These are phyloP conservation scores for Micractinium sp. DNA, from an alignment of 139 green algal species.

Conservation along the genomic window DNA sequence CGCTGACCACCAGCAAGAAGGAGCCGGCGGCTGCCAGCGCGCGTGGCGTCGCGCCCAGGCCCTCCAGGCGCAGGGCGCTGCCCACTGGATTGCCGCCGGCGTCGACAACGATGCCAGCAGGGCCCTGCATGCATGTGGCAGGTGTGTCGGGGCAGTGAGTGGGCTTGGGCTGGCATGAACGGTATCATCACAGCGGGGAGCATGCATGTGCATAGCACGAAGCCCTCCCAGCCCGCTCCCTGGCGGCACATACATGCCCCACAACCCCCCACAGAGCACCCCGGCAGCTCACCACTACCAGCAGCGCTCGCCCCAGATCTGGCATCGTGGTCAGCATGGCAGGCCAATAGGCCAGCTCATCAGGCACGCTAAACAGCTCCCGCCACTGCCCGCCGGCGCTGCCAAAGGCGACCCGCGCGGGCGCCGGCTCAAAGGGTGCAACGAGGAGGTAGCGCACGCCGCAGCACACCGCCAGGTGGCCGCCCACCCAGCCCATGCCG, in stretches of 20 bases:
- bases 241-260: too few species aligned
- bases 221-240: too few species aligned
- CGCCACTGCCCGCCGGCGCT: slow-evolving; percentile 8
- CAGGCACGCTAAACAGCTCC: slow-evolving; percentile 46
- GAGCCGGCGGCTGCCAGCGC: slow-evolving; percentile 46
- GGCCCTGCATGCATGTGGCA: slow-evolving; percentile 39
- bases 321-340: slow-evolving; percentile 20
- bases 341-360: slow-evolving; percentile 39
- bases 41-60: slow-evolving; percentile 33
- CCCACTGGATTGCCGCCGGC: slow-evolving; percentile 34
- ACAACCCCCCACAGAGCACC: neutral
- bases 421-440: slow-evolving; percentile 7
- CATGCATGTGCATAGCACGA: too few species aligned
- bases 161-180: neutral
- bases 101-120: slow-evolving; percentile 51
- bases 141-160: neutral
- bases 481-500: slow-evolving; percentile 50
- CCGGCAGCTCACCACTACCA: slow-evolving; percentile 14
- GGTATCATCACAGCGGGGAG: neutral
- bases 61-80: slow-evolving; percentile 47
- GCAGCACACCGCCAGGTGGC: slow-evolving; percentile 42
- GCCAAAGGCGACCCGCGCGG: neutral
- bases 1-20: slow-evolving; percentile 47
- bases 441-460: slow-evolving; percentile 53
- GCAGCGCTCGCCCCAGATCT: slow-evolving; percentile 7